Evolutionary conservation across 1,284 basidiomycete genomes (phyloP).

Genomic region (Chondrostereum purpureum): DNA sequence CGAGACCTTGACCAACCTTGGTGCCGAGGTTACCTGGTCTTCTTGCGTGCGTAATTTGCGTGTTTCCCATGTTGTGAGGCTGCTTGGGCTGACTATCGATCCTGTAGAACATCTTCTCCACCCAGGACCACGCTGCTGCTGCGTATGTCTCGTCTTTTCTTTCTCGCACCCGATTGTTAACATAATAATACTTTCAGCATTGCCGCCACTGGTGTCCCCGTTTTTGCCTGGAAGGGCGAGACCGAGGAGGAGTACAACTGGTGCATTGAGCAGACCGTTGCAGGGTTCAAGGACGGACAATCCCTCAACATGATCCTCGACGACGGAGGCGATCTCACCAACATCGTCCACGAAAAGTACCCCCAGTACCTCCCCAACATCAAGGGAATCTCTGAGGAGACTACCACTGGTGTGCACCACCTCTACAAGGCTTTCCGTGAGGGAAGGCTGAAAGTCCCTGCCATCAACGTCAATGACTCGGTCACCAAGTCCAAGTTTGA

Average conservation of each 20-base stretch:
- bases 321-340: conserved; percentile 97
- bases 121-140: conserved; percentile 97
- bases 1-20: conserved; percentile 91
- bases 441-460: conserved; percentile 93
- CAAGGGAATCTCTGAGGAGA: conserved; percentile 97
- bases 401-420: conserved; percentile 99
- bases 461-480: conserved; percentile 99
- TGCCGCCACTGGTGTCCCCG: conserved; percentile 96
- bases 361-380: conserved; percentile 82
- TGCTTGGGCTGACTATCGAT: conserved; percentile 4
- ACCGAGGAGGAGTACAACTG: conserved; percentile 98
- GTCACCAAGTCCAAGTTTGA: conserved; percentile 99
- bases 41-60: conserved; percentile 69
- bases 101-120: conserved; percentile 95
- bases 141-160: conserved; percentile 54
- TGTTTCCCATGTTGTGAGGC: conserved; percentile 11
- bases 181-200: conserved; percentile 46
- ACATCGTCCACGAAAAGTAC: conserved; percentile 93
- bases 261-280: conserved; percentile 96
- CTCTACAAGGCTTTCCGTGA: conserved; percentile 97
- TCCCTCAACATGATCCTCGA: conserved; percentile 99
- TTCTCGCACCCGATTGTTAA: conserved; percentile 6
- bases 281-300: conserved; percentile 75
- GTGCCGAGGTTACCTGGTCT: conserved; percentile 98
- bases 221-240: conserved; percentile 99